phyloP scores from a whole-genome alignment of 345 rosid genomes.

The Clausena lansium region DNA sequence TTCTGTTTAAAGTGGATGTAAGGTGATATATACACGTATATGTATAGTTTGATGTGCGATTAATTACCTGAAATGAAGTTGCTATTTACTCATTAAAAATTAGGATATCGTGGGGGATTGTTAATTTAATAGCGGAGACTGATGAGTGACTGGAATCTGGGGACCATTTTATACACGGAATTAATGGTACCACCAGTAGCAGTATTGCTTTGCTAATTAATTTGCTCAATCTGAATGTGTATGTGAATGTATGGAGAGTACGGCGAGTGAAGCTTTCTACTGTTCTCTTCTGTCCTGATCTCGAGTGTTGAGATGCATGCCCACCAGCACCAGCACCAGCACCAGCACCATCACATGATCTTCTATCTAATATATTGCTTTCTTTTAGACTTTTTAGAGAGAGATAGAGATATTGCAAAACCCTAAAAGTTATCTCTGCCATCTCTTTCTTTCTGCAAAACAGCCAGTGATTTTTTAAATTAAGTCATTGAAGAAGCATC shows the following conservation, averaged over 20 bases:
- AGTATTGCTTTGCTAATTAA: not conserved
- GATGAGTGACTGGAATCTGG: slow-evolving; percentile 10
- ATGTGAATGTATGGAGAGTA: not conserved
- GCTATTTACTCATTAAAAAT: too few relatives aligned
- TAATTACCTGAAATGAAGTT: too few relatives aligned
- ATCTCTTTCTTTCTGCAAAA: slow-evolving; percentile 34
- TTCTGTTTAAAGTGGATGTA: too few relatives aligned
- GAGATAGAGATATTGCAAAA: slow-evolving; percentile 10
- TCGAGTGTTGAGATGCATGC: too few relatives aligned
- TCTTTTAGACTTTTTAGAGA: slow-evolving; percentile 4
- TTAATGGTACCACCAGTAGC: slow-evolving; percentile 8
- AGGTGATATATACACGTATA: too few relatives aligned
- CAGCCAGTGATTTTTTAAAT: not conserved
- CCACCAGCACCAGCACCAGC: too few relatives aligned
- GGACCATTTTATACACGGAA: slow-evolving; percentile 27
- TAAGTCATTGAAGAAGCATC: slow-evolving; percentile 9
- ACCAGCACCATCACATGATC: too few relatives aligned
- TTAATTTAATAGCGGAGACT: not conserved
- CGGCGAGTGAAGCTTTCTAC: slow-evolving; percentile 19
- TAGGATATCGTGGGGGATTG: too few relatives aligned
- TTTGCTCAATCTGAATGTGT: slow-evolving; percentile 19
- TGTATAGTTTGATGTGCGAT: too few relatives aligned
- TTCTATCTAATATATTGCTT: not conserved
- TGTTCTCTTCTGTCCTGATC: slow-evolving; percentile 17
- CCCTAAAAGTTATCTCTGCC: slow-evolving; percentile 31